These are phyloP conservation scores for Chlorella variabilis DNA, from an alignment of 163 green algal species.

Conservation along the genomic window DNA sequence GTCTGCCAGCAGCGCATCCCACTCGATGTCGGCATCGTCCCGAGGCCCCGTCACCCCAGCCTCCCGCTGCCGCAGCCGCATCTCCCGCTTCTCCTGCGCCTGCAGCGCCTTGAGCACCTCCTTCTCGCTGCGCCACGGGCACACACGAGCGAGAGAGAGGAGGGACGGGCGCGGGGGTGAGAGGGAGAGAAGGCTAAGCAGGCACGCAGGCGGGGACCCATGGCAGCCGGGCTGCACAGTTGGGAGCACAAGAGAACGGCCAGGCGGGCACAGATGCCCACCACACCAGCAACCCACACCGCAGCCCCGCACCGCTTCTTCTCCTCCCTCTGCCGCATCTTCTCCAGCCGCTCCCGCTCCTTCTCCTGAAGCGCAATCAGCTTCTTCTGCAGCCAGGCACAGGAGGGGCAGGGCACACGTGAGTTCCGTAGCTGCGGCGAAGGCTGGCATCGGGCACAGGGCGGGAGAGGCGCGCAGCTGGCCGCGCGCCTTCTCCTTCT, in stretches of 20 bases:
- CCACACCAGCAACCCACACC: neutral
- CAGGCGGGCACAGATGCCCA: too few relatives aligned
- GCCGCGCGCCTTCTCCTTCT: neutral
- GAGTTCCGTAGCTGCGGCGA: too few relatives aligned
- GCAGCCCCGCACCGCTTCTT: conserved; percentile 37
- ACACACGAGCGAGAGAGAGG: neutral
- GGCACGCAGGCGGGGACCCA: neutral
- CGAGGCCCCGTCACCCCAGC: conserved; percentile 48
- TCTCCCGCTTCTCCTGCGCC: conserved; percentile 61
- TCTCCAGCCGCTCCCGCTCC: conserved; percentile 45
- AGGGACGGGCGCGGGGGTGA: neutral
- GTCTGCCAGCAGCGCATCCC: conserved; percentile 61
- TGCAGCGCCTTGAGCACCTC: conserved; percentile 65
- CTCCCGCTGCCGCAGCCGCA: conserved; percentile 49
- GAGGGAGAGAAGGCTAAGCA: neutral
- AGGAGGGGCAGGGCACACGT: too few relatives aligned
- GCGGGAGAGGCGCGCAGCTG: too few relatives aligned
- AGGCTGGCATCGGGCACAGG: too few relatives aligned
- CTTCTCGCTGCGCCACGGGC: conserved; percentile 63
- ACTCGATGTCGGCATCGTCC: conserved; percentile 87
- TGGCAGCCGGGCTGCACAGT: neutral
- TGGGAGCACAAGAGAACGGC: too few relatives aligned
- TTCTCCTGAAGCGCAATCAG: conserved; percentile 38
- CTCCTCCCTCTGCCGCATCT: conserved; percentile 35
- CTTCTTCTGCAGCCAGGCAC: conserved; percentile 37